Evolutionary conservation across 805 yeast species (phyloP).

Genomic region (Candida ipomoeae): DNA sequence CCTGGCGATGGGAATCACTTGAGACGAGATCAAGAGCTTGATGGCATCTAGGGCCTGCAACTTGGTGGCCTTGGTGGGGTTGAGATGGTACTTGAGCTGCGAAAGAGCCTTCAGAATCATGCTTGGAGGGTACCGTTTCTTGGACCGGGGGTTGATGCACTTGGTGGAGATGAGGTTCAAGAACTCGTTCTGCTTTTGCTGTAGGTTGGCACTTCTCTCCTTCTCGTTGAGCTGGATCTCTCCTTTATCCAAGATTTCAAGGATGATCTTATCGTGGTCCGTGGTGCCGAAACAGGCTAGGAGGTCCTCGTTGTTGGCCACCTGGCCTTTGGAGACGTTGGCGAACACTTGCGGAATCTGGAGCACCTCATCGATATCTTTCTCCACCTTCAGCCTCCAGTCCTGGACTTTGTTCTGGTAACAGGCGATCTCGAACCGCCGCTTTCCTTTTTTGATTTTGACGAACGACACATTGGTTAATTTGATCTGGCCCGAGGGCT

Average conservation of each 20-base stretch:
- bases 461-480: constrained; percentile 93
- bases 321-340: constrained; percentile 92
- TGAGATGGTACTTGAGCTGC: constrained; percentile 74
- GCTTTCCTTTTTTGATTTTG: constrained; percentile 83
- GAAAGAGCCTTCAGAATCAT: constrained; percentile 85
- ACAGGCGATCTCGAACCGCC: constrained; percentile 92
- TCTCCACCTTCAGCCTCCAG: constrained; percentile 83
- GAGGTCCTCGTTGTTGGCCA: constrained; percentile 84
- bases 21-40: constrained; percentile 66
- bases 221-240: constrained; percentile 93
- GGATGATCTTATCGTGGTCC: constrained; percentile 67
- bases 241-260: constrained; percentile 83
- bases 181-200: constrained; percentile 76
- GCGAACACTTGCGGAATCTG: constrained; percentile 93
- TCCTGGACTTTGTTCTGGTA: constrained; percentile 97
- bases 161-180: constrained; percentile 80
- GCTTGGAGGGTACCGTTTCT: constrained; percentile 89
- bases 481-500: constrained; percentile 84
- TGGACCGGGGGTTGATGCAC: constrained; percentile 85
- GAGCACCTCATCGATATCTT: constrained; percentile 90
- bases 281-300: constrained; percentile 69
- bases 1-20: constrained; percentile 87
- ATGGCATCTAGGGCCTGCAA: constrained; percentile 91
- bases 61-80: constrained; percentile 72
- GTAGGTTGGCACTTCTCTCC: constrained; percentile 74